phyloP scores from a whole-genome alignment of 1,284 basidiomycete genomes.

The Ustilago esculenta region DNA sequence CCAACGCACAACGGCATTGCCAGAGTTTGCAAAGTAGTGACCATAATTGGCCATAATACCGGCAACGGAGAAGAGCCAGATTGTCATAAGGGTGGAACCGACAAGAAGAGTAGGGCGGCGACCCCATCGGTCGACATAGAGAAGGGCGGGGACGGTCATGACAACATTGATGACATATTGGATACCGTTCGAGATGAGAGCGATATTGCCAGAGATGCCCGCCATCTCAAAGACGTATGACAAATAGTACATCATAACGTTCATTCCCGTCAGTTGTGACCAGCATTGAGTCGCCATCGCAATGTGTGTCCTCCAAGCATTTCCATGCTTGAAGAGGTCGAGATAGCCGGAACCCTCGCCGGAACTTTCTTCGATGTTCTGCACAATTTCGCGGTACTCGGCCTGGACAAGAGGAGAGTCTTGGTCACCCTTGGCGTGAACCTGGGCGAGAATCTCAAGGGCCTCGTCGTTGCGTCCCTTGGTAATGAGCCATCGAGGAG shows the following conservation, averaged over 20 bases:
- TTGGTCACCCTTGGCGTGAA: constrained; percentile 39
- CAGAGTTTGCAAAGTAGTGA: constrained; percentile 12
- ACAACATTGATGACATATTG: constrained; percentile 53
- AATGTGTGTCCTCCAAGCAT: constrained; percentile 31
- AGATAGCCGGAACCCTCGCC: constrained; percentile 17
- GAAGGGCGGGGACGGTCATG: constrained; percentile 48
- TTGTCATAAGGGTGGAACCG: constrained; percentile 40
- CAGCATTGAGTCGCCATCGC: constrained; percentile 29
- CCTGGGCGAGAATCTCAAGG: constrained; percentile 28
- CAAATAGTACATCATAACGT: constrained; percentile 46
- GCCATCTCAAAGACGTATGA: constrained; percentile 32
- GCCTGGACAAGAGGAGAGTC: constrained; percentile 19
- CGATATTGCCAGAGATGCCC: constrained; percentile 30
- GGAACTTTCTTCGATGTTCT: constrained; percentile 33
- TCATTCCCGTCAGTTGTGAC: constrained; percentile 29
- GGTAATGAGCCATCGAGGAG: constrained; percentile 46
- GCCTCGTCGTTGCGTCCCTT: constrained; percentile 31
- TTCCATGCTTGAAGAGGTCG: constrained; percentile 39
- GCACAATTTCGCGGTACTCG: constrained; percentile 33
- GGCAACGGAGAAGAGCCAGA: constrained; percentile 39
- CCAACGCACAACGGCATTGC: constrained; percentile 31
- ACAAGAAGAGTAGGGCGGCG: constrained; percentile 45
- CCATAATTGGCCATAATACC: constrained; percentile 31
- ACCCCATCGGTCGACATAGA: constrained; percentile 48
- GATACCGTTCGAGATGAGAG: constrained; percentile 30